Base-by-base conservation (phyloP, 75 land plant species). In the Cupressus sempervirens region DNA sequence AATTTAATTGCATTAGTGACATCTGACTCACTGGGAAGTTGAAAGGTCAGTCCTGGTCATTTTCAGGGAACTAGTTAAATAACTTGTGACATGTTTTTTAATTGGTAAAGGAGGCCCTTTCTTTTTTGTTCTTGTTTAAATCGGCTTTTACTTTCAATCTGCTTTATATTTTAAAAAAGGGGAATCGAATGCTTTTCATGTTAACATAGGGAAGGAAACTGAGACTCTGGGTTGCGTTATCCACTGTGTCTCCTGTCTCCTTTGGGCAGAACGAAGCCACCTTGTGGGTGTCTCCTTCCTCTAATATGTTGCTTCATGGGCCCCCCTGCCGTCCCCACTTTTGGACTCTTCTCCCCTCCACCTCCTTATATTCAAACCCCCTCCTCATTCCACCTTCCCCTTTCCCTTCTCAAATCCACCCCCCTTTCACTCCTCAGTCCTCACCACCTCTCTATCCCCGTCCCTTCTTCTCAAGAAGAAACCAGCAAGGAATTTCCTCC, bases 171-270 rank as follows among this genome's bases (percentile, higher is more conserved):
- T 32, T 12, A 20, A 40, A 40, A n/a, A 12, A 29, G 2, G 12
- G 15, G 29, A 82, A 29, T 41, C 29, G 7, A 41, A 26, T 30
- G 20, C 18, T 52, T 30, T 29, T 4, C 62, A 16, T 52, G 4
- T 15, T 15, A 29, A 34, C 15, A 48, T 6, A 16, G 1, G 53
- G 29, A 7, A 12, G 30, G 32, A 11, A 32, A 30, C 32, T 72
- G 74, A 14, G 3, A 72, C n/a, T 72, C 74, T 72, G 16, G 45
- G 53, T 45, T 30, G 35, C 82, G 32, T 45, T 81, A 81, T 82
- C 62, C 62, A 35, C 32, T 53, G 83, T 82, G 83, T 82, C 23
- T 34, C 32, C 83, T 82, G 83, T 35, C 81, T 26, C 81, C 81
- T 79, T 10, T 79, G 26, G n/a, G 81, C n/a, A 23, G 29, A 79